These are phyloP conservation scores for Agarophyton chilense DNA, from an alignment of 23 red algal genomes.

Conservation along the genomic window DNA sequence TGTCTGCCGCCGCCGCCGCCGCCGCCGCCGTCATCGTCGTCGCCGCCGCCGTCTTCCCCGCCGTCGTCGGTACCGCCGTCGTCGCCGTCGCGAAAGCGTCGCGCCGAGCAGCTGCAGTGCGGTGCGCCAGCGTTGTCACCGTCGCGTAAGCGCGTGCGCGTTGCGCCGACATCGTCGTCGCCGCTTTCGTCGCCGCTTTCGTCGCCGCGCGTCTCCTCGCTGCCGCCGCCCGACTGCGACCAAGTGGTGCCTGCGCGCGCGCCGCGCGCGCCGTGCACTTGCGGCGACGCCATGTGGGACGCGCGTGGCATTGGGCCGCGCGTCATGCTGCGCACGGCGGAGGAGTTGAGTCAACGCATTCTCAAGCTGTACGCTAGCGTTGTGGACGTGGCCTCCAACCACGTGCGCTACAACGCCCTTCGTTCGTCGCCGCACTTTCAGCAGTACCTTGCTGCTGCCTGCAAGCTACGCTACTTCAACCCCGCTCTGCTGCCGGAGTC, in stretches of 20 bases:
- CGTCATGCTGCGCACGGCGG: constrained; percentile 59
- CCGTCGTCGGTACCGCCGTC: not conserved
- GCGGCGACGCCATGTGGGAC: constrained; percentile 29
- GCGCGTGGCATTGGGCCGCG: constrained; percentile 37
- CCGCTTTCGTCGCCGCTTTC: not conserved
- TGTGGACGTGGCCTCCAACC: constrained; percentile 16
- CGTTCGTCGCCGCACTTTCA: constrained; percentile 13
- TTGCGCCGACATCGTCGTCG: not conserved
- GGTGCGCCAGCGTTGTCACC: too few species aligned
- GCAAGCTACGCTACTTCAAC: constrained; percentile 75
- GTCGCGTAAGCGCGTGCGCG: not conserved
- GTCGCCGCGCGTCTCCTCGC: not conserved
- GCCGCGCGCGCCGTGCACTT: constrained; percentile 5
- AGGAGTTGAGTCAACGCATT: constrained; percentile 51
- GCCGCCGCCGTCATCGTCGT: not conserved
- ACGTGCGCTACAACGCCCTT: constrained; percentile 44
- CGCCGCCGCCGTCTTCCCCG: not conserved
- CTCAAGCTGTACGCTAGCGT: constrained; percentile 42
- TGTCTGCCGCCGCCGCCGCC: not conserved
- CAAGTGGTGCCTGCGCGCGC: not conserved
- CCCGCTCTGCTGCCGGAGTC: constrained; percentile 23
- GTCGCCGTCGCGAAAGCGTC: not conserved
- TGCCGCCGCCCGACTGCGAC: not conserved
- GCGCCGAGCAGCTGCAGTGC: too few species aligned
- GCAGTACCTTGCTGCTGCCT: constrained; percentile 41